Evolutionary conservation across 768 basidiomycete species (phyloP).

Genomic region (Suillus variegatus): DNA sequence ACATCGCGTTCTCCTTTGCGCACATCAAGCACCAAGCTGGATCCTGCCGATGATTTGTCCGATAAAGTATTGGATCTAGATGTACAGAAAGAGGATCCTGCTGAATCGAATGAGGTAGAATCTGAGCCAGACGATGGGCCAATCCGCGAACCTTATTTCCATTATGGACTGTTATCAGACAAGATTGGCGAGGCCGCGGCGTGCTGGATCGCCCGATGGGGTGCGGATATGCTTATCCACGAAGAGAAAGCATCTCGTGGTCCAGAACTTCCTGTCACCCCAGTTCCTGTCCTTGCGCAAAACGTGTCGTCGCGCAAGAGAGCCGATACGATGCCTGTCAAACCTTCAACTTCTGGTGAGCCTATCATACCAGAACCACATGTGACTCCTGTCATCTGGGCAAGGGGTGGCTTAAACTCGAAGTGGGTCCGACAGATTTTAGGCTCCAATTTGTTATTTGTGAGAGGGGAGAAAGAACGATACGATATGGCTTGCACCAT

Average conservation of each 20-base stretch:
- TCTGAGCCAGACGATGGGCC: slow-evolving; percentile 24
- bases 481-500: slow-evolving; percentile 78
- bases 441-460: slow-evolving; percentile 78
- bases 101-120: slow-evolving; percentile 33
- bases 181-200: slow-evolving; percentile 90
- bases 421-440: slow-evolving; percentile 74
- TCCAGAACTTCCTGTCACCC: slow-evolving; percentile 19
- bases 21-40: slow-evolving; percentile 3
- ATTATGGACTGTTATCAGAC: slow-evolving; percentile 87
- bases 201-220: slow-evolving; percentile 90
- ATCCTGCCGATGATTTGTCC: slow-evolving; percentile 24
- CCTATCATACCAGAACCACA: slow-evolving; percentile 15
- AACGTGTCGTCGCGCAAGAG: slow-evolving; percentile 24
- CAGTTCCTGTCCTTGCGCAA: slow-evolving; percentile 19
- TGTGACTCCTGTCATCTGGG: slow-evolving; percentile 62
- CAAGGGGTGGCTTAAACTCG: slow-evolving; percentile 71
- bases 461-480: slow-evolving; percentile 74
- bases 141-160: slow-evolving; percentile 44
- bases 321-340: slow-evolving; percentile 30
- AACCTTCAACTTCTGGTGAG: slow-evolving; percentile 17
- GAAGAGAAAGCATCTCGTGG: slow-evolving; percentile 45
- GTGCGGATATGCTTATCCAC: slow-evolving; percentile 67
- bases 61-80: slow-evolving; percentile 34
- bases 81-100: slow-evolving; percentile 38
- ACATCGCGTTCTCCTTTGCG: slow-evolving; percentile 2